phyloP scores from a whole-genome alignment of 495 filamentous ascomycete species.

The Tuber melanosporum region DNA sequence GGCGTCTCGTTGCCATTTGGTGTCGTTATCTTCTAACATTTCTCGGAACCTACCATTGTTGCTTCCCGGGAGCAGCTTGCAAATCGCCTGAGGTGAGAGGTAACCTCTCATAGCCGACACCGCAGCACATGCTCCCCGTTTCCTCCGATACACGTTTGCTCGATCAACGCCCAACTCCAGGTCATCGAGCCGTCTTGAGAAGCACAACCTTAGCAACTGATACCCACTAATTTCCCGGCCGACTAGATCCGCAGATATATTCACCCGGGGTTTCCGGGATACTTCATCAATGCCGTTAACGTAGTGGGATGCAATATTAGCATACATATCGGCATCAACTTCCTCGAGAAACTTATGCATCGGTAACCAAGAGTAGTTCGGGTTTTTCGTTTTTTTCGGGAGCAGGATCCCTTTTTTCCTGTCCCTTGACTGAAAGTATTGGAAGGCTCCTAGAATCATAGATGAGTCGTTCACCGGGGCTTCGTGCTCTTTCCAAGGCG shows the following conservation, averaged over 20 bases:
- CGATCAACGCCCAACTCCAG: not conserved
- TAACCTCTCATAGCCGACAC: slow-evolving; percentile 11
- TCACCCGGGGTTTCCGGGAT: not conserved
- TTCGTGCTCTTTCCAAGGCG: slow-evolving; percentile 12
- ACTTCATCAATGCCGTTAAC: slow-evolving; percentile 4
- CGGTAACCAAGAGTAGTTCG: slow-evolving; percentile 3
- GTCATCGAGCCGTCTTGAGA: not conserved
- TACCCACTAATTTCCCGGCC: slow-evolving; percentile 13
- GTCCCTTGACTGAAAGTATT: not conserved
- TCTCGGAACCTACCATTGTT: slow-evolving; percentile 10
- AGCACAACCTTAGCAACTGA: slow-evolving; percentile 17
- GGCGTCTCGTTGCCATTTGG: slow-evolving; percentile 14
- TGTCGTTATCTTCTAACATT: slow-evolving; percentile 4
- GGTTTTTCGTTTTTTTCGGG: not conserved
- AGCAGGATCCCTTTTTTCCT: not conserved
- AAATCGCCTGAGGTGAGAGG: slow-evolving; percentile 11
- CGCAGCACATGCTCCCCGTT: slow-evolving; percentile 7
- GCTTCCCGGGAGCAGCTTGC: not conserved
- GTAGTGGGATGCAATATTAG: not conserved
- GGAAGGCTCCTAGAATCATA: slow-evolving; percentile 9
- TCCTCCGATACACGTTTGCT: slow-evolving; percentile 2
- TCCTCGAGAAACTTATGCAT: slow-evolving; percentile 9
- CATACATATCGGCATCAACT: not conserved
- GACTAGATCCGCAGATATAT: slow-evolving; percentile 9
- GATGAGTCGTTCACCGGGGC: not conserved